Evolutionary conservation across 371 early-diverging fungal genomes (phyloP), one percentile per base, ranked within the genome.

Genomic region (Smittium culicis): DNA sequence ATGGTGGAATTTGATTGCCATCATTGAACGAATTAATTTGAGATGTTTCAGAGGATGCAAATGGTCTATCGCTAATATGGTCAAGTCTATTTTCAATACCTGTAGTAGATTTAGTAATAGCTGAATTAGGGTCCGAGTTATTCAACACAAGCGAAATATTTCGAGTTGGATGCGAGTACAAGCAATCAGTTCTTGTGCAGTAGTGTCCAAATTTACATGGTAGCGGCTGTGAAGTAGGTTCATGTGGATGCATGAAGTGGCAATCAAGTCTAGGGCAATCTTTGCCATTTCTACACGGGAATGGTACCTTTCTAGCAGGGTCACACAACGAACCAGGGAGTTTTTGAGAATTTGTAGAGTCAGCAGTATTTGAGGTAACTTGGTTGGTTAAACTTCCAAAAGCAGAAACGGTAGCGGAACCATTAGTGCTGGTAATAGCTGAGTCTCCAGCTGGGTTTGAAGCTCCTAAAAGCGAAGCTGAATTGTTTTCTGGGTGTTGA

Each of bases 181-280:
- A 11, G n/a, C 60, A 59, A n/a, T 59, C n/a, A 16, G 31, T 5
- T 59, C 60, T 5, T 11, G 60, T 59, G 31, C 60, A 59, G 60
- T 59, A 59, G n/a, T 59, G 31, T 11, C 60, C 60, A 59, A 59
- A 59, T 59, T 59, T 59, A n/a, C 60, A 59, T 32, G 60, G 60
- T 27, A 59, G 16, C 11, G 60, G 11, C 16, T 59, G 11, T 5
- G 27, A 5, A 59, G 11, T 27, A 27, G 27, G n/a, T 59, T 59
- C 60, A 31, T 59, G 60, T 14, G 60, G 60, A 59, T 59, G 60
- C 11, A 59, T n/a, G 60, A 29, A 59, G 27, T 32, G 60, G n/a
- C 60, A 59, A 59, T 59, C 60, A 59, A 31, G 29, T 29, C 60
- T 27, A n/a, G 60, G 27, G 31, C 60, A 59, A 27, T 27, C n/a